Conservation (phyloP, 2,329 filamentous ascomycete genomes). For the Raffaelea albimanens region DNA sequence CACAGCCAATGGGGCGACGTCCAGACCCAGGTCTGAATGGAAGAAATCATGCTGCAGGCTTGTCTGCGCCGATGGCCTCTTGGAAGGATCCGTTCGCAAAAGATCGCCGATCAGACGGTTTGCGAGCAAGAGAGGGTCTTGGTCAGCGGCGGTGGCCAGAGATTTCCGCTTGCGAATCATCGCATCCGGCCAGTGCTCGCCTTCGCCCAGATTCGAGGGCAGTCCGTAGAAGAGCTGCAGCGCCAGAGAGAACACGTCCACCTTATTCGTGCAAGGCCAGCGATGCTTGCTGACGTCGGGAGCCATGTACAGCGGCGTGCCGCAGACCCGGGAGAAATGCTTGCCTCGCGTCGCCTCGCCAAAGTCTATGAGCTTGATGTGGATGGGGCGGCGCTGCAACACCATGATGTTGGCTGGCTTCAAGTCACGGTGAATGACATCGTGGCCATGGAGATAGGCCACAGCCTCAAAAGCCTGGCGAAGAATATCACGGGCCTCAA, state of each 20-base stretch:
- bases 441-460: neutral
- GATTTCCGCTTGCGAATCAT: too few species aligned
- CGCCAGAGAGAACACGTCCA: constrained; percentile 1
- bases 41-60: too few species aligned
- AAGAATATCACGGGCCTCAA: neutral
- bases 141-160: too few species aligned
- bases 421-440: neutral
- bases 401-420: constrained; percentile 4
- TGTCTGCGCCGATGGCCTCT: too few species aligned
- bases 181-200: too few species aligned
- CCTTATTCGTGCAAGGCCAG: constrained; percentile 1
- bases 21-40: too few species aligned
- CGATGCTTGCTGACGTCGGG: neutral
- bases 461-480: constrained; percentile 1
- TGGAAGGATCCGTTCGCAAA: too few species aligned
- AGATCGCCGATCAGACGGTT: too few species aligned
- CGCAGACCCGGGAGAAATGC: neutral
- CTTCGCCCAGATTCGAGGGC: neutral
- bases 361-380: constrained; percentile 1
- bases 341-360: neutral
- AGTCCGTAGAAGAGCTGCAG: neutral
- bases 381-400: neutral
- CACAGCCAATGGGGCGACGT: too few species aligned
- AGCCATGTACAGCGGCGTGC: neutral
- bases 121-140: too few species aligned